phyloP scores from a whole-genome alignment of 352 stramenopile species.

The Hyaloperonospora brassicae region DNA sequence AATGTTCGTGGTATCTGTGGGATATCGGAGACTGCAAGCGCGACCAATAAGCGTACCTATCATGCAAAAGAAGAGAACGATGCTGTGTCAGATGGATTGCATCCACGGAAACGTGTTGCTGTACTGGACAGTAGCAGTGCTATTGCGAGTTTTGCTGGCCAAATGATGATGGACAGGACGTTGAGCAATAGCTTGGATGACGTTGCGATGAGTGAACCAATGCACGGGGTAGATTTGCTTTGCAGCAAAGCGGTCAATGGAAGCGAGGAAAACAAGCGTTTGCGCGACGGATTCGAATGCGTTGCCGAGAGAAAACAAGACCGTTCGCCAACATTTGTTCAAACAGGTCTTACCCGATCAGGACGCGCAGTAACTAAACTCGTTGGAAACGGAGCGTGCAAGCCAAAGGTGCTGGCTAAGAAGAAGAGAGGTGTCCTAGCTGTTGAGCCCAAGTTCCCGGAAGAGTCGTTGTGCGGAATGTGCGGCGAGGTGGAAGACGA shows the following conservation, averaged over 20 bases:
- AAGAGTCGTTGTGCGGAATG: constrained; percentile 68
- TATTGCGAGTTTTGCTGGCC: constrained; percentile 7
- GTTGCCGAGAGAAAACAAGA: constrained; percentile 10
- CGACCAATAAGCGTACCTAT: constrained; percentile 12
- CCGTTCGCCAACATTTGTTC: constrained; percentile 41
- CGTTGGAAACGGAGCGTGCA: constrained; percentile 29
- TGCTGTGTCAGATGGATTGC: constrained; percentile 1
- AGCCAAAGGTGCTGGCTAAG: constrained; percentile 11
- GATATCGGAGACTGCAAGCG: neutral
- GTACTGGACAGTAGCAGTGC: constrained; percentile 1
- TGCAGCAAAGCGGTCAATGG: constrained; percentile 6
- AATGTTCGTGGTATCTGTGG: neutral
- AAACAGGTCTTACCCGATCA: constrained; percentile 52
- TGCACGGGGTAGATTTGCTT: constrained; percentile 17
- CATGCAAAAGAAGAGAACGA: constrained; percentile 10
- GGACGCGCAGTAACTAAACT: constrained; percentile 63
- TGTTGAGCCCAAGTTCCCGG: constrained; percentile 39
- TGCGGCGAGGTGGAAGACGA: constrained; percentile 83
- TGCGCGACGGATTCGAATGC: constrained; percentile 24
- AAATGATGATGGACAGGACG: constrained; percentile 24
- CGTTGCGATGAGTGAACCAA: constrained; percentile 24
- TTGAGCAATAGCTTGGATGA: constrained; percentile 28
- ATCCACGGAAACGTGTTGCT: constrained; percentile 19
- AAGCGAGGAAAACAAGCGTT: constrained; percentile 17
- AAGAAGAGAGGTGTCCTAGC: constrained; percentile 23